A percentile compares a stretch with the other conserved stretches of the same genome.
Conservation (phyloP, 208 protist species). For the Trypanosoma theileri region DNA sequence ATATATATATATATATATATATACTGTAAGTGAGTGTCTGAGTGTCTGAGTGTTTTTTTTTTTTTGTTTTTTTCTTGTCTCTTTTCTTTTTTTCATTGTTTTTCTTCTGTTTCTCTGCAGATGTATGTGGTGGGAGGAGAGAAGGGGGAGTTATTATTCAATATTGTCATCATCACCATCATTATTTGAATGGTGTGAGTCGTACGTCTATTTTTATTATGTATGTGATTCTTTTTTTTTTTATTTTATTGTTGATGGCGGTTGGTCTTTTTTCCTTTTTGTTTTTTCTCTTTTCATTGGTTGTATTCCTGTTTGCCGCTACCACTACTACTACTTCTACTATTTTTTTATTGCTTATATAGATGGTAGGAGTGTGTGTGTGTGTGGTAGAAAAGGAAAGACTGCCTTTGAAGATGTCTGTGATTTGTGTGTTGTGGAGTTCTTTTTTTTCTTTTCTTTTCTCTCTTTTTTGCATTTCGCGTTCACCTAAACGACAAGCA, state of each 20-base stretch:
- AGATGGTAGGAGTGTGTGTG: too few species aligned
- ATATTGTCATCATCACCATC: too few species aligned
- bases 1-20: slow-evolving; percentile 23
- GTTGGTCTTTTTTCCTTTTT: not conserved
- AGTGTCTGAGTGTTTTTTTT: slow-evolving; percentile 1
- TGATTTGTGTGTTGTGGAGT: too few species aligned
- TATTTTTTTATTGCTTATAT: too few species aligned
- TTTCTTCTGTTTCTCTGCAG: not conserved
- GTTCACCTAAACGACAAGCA: too few species aligned
- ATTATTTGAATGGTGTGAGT: not conserved
- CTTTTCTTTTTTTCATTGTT: slow-evolving; percentile 13
- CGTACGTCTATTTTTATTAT: not conserved
- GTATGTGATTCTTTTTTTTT: not conserved
- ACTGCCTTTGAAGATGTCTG: too few species aligned
- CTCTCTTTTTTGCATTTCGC: too few species aligned
- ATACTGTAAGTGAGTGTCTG: not conserved
- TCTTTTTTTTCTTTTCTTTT: too few species aligned
- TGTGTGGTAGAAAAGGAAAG: too few species aligned
- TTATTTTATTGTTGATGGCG: not conserved
- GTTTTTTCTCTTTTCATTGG: not conserved
- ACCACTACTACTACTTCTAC: slow-evolving; percentile 11
- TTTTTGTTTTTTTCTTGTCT: not conserved
- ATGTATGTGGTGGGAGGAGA: not conserved
- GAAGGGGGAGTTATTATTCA: not conserved
- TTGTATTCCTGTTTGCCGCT: not conserved